phyloP scores from a whole-genome alignment of 805 yeast species.

The Yamadazyma nakazawae region DNA sequence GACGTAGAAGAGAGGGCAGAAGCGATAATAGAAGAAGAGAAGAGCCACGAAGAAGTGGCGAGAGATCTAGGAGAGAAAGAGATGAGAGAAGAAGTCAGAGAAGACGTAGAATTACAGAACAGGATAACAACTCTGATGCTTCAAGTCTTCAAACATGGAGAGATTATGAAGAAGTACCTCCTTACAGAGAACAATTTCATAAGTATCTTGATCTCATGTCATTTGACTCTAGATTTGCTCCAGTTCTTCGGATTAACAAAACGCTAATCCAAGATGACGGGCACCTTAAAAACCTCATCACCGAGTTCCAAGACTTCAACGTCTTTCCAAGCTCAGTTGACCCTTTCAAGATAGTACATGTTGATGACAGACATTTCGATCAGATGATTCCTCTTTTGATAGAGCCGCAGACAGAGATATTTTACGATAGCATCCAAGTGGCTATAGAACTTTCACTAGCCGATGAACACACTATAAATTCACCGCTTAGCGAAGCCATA shows the following conservation, averaged over 20 bases:
- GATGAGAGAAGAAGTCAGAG: slow-evolving; percentile 21
- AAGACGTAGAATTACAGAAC: not conserved
- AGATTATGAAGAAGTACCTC: slow-evolving; percentile 19
- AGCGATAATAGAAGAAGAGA: not conserved
- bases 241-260: slow-evolving; percentile 23
- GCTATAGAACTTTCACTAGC: not conserved
- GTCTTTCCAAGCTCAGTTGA: slow-evolving; percentile 21
- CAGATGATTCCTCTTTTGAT: slow-evolving; percentile 19
- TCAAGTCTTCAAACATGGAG: not conserved
- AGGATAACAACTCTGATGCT: not conserved
- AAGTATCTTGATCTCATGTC: slow-evolving; percentile 24
- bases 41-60: not conserved
- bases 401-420: not conserved
- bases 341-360: slow-evolving; percentile 21
- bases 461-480: not conserved
- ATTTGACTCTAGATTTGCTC: slow-evolving; percentile 26
- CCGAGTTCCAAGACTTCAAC: slow-evolving; percentile 18
- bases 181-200: slow-evolving; percentile 23
- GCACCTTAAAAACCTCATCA: slow-evolving; percentile 12
- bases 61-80: slow-evolving; percentile 3
- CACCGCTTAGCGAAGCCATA: not conserved
- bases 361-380: slow-evolving; percentile 26
- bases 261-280: slow-evolving; percentile 14
- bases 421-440: not conserved
- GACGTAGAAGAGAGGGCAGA: slow-evolving; percentile 3